These are phyloP conservation scores for Flaveria sonorensis DNA, from an alignment of 129 eudicot genomes.

Conservation along the genomic window DNA sequence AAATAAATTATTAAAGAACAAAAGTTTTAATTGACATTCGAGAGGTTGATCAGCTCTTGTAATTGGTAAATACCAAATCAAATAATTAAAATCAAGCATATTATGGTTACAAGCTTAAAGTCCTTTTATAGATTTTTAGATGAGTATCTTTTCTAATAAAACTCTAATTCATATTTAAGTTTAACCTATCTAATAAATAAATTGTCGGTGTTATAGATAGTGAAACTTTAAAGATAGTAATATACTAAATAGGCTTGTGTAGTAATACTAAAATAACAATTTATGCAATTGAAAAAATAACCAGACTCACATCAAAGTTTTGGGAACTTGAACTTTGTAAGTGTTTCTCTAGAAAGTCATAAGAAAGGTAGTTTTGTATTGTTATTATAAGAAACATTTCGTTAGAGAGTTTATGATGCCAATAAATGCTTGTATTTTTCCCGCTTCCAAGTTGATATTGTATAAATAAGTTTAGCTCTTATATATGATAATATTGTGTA, in stretches of 20 bases:
- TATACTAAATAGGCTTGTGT: not conserved
- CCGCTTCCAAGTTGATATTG: not conserved
- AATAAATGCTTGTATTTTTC: not conserved
- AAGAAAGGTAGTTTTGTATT: not conserved
- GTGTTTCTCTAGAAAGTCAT: not conserved
- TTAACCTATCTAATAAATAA: not conserved
- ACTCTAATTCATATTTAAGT: not conserved
- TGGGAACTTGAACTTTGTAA: not conserved
- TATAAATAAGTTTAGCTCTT: not conserved
- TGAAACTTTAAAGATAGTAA: not conserved
- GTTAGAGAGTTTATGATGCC: not conserved
- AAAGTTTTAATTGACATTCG: not conserved
- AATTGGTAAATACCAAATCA: constrained; percentile 2
- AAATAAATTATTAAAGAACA: not conserved
- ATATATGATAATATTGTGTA: constrained; percentile 5
- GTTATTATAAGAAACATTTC: too few species aligned
- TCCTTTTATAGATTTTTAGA: too few species aligned
- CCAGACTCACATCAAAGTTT: not conserved
- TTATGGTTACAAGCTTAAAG: not conserved
- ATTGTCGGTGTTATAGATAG: not conserved
- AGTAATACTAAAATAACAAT: not conserved
- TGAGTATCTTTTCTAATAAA: not conserved
- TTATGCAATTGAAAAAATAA: not conserved
- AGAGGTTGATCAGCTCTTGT: not conserved
- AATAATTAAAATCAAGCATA: not conserved